Evolutionary conservation across 495 filamentous ascomycete genomes (phyloP).

Genomic region (Talaromyces proteolyticus): DNA sequence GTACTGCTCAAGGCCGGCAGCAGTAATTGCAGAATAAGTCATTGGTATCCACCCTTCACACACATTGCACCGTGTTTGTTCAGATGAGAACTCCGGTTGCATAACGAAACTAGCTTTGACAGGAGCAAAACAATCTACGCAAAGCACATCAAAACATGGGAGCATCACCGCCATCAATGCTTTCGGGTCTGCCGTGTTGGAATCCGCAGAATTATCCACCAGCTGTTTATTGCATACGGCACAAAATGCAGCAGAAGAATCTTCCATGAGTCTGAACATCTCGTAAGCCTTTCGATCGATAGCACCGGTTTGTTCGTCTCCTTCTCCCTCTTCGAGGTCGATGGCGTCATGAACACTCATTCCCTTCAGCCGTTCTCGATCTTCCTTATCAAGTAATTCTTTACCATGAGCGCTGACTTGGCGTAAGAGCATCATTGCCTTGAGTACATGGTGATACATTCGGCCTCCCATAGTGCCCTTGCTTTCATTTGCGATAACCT

Average conservation of each 20-base stretch:
- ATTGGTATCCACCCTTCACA: conserved; percentile 57
- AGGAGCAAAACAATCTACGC: conserved; percentile 59
- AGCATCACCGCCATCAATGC: conserved; percentile 70
- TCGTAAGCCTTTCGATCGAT: conserved; percentile 68
- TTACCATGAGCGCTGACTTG: conserved; percentile 87
- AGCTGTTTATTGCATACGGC: conserved; percentile 61
- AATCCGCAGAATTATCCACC: conserved; percentile 27
- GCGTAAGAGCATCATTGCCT: conserved; percentile 83
- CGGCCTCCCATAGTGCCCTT: conserved; percentile 68
- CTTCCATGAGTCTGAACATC: conserved; percentile 73
- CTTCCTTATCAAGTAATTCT: conserved; percentile 77
- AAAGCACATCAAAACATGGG: conserved; percentile 78
- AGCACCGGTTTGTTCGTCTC: conserved; percentile 46
- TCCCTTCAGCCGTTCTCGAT: conserved; percentile 72
- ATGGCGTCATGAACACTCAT: conserved; percentile 77
- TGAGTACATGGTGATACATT: conserved; percentile 82
- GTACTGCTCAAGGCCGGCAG: conserved; percentile 53
- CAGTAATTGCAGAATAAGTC: conserved; percentile 59
- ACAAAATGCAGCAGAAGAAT: conserved; percentile 68
- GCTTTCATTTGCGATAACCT: conserved; percentile 43
- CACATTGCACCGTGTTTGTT: conserved; percentile 50
- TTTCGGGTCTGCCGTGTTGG: conserved; percentile 48
- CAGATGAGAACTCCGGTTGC: conserved; percentile 6
- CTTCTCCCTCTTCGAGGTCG: conserved; percentile 71
- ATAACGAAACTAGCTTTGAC: conserved; percentile 23